Evolutionary conservation across 352 stramenopile genomes (phyloP).

Genomic region (Pythium oligandrum): DNA sequence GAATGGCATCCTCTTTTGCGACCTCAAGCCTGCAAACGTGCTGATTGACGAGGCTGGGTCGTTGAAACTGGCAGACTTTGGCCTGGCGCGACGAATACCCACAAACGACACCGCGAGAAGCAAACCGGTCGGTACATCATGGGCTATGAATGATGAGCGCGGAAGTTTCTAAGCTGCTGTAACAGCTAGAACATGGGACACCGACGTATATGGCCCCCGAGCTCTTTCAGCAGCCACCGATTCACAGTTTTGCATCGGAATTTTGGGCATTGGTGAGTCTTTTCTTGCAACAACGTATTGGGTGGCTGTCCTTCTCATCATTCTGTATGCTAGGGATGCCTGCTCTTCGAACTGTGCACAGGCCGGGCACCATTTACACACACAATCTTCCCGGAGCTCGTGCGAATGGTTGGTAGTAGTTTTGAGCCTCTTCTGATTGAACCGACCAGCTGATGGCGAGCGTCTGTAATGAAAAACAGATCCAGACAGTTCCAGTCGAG

Average conservation of each 20-base stretch:
- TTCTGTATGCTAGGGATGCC: constrained; percentile 46
- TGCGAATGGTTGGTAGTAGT: constrained; percentile 44
- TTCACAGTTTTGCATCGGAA: constrained; percentile 89
- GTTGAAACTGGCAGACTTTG: constrained; percentile 90
- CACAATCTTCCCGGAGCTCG: constrained; percentile 66
- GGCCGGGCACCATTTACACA: constrained; percentile 66
- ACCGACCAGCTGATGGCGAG: too few relatives aligned
- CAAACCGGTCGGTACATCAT: constrained; percentile 26
- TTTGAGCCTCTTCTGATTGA: too few relatives aligned
- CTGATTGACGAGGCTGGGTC: constrained; percentile 92
- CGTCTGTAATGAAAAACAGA: constrained; percentile 24
- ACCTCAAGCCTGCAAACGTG: constrained; percentile 89
- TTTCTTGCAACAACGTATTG: not conserved
- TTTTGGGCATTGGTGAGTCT: constrained; percentile 75
- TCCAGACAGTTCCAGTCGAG: constrained; percentile 52
- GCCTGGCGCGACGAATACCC: constrained; percentile 78
- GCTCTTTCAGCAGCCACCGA: constrained; percentile 75
- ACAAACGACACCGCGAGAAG: constrained; percentile 27
- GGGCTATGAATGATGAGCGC: too few relatives aligned
- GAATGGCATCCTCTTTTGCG: constrained; percentile 87
- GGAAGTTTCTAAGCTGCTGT: too few relatives aligned
- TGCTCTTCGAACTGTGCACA: constrained; percentile 73
- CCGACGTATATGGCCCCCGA: constrained; percentile 92
- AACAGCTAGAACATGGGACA: constrained; percentile 58
- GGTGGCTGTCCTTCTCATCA: not conserved